phyloP scores from a whole-genome alignment of 2,329 filamentous ascomycete species.

The Monosporascus sp. region DNA sequence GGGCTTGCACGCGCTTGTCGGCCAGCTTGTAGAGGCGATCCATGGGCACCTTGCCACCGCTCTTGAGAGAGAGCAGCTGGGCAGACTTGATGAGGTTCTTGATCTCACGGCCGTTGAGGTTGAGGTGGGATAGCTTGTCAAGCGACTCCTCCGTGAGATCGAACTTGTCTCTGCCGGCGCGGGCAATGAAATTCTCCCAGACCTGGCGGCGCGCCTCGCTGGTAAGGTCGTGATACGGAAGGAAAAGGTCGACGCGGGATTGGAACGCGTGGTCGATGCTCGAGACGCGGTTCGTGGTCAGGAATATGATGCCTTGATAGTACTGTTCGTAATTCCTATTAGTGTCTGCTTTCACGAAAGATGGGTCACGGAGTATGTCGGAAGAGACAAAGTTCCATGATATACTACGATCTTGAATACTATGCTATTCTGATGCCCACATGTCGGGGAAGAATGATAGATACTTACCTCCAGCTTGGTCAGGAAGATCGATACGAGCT shows the following conservation, averaged over 20 bases:
- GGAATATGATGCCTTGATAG: conserved; percentile 33
- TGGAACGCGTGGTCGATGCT: conserved; percentile 33
- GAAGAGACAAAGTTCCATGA: too few species aligned
- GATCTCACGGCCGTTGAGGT: conserved; percentile 47
- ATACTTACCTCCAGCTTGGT: conserved; percentile 10
- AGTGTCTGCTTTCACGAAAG: conserved; percentile 8
- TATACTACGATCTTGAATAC: too few species aligned
- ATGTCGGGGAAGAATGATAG: not conserved
- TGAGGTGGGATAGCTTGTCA: conserved; percentile 32
- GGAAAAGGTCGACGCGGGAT: conserved; percentile 30
- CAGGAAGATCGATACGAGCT: conserved; percentile 28
- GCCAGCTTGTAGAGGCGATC: conserved; percentile 28
- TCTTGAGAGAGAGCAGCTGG: conserved; percentile 29
- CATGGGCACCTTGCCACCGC: conserved; percentile 21
- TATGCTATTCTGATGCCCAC: not conserved
- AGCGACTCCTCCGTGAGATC: conserved; percentile 25
- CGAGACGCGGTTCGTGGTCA: conserved; percentile 33
- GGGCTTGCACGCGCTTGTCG: conserved; percentile 23
- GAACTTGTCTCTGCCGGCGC: conserved; percentile 25
- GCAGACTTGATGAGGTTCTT: conserved; percentile 43
- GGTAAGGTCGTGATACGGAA: conserved; percentile 28
- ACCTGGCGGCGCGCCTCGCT: conserved; percentile 24
- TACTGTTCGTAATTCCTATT: conserved; percentile 28
- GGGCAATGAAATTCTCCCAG: conserved; percentile 32
- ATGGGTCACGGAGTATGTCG: too few species aligned